phyloP scores from a whole-genome alignment of 371 early-diverging fungal genomes.

The Vairimorpha necatrix region DNA sequence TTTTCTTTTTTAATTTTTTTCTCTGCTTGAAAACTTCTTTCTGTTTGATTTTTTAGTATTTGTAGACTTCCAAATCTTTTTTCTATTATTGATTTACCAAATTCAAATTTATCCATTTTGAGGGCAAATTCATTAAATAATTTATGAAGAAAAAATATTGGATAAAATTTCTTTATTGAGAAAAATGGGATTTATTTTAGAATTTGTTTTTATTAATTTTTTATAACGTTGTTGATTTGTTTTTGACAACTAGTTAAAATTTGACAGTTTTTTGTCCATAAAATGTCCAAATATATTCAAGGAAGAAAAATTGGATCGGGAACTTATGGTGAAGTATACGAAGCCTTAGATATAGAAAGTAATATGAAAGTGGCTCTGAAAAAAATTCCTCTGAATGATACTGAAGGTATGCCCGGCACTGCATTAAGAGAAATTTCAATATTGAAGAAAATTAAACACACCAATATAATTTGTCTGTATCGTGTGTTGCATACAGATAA shows the following conservation, averaged over 20 bases:
- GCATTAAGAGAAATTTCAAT: constrained; percentile 95
- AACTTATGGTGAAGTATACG: constrained; percentile 65
- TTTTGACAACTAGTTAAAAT: too few relatives aligned
- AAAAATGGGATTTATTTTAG: too few relatives aligned
- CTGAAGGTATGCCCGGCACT: constrained; percentile 65
- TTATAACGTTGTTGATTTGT: too few relatives aligned
- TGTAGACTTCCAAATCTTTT: constrained; percentile 51
- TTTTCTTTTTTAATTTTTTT: constrained; percentile 8
- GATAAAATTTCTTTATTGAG: background rate
- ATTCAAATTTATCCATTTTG: constrained; percentile 40
- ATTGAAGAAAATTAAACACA: constrained; percentile 81
- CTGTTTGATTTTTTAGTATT: background rate
- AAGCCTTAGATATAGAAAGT: constrained; percentile 59
- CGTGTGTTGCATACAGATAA: constrained; percentile 89
- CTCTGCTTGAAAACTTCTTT: background rate
- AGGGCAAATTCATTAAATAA: background rate
- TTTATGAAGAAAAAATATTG: background rate
- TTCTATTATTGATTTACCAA: constrained; percentile 56
- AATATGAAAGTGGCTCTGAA: constrained; percentile 63
- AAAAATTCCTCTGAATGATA: constrained; percentile 61
- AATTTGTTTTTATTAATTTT: too few relatives aligned
- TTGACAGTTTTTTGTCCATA: background rate
- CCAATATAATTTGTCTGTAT: constrained; percentile 81
- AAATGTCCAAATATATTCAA: constrained; percentile 63
- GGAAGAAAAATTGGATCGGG: constrained; percentile 63